Percentiles rank a stretch among this genome's conserved stretches.
phyloP scores from a whole-genome alignment of 345 rosid genomes.

The Geranium rotundifolium region DNA sequence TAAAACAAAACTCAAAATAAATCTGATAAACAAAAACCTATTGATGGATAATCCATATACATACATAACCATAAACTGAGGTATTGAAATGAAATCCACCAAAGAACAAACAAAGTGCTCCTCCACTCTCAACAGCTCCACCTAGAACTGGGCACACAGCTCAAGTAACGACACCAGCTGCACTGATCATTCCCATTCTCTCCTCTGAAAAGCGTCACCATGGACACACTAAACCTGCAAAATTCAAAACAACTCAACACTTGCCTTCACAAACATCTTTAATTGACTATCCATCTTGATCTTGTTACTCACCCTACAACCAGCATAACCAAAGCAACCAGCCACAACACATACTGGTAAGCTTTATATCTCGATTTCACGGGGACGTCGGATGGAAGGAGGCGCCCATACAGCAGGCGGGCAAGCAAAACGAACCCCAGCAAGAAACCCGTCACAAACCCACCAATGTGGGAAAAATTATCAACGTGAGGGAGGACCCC shows the following conservation, averaged over 20 bases:
- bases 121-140: conserved; percentile 42
- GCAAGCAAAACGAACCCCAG: conserved; percentile 69
- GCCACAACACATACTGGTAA: conserved; percentile 59
- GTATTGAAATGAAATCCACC: no score
- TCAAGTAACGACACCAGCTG: conserved; percentile 81
- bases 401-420: conserved; percentile 55
- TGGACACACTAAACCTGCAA: conserved; percentile 44
- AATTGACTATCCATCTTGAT: no score
- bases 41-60: no score
- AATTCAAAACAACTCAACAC: not conserved
- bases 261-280: no score
- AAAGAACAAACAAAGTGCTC: no score
- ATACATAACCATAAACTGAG: no score
- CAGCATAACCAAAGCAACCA: conserved; percentile 41
- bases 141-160: conserved; percentile 64
- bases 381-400: conserved; percentile 29
- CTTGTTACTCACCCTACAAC: conserved; percentile 41
- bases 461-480: conserved; percentile 87
- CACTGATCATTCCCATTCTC: conserved; percentile 56
- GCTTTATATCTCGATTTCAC: conserved; percentile 54
- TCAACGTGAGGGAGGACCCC: conserved; percentile 89
- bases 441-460: conserved; percentile 79
- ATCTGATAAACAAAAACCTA: no score
- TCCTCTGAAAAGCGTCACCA: conserved; percentile 60
- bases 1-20: no score